A percentile compares a stretch with the other conserved stretches of the same genome.
Evolutionary conservation across 1,139 yeast species (phyloP).

Genomic region (Kluyveromyces marxianus): DNA sequence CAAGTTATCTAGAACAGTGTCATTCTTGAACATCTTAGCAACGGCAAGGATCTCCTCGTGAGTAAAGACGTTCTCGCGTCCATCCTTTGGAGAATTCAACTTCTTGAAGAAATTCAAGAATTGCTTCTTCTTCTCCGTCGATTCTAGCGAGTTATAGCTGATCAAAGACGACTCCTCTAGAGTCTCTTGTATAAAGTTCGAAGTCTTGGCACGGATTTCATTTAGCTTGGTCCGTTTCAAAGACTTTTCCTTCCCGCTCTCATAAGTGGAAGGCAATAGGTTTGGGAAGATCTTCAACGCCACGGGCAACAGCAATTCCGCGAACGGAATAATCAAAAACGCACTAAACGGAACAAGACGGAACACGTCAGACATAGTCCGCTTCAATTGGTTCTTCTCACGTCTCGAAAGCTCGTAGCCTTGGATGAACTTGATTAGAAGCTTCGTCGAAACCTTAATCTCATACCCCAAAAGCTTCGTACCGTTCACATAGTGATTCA

Average conservation of each 20-base stretch:
- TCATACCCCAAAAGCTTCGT: constrained; percentile 91
- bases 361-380: constrained; percentile 79
- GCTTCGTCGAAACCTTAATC: constrained; percentile 74
- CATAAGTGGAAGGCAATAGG: constrained; percentile 89
- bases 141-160: constrained; percentile 25
- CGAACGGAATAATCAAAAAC: constrained; percentile 87
- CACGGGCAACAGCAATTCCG: constrained; percentile 81
- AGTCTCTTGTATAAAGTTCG: constrained; percentile 74
- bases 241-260: constrained; percentile 64
- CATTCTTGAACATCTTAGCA: constrained; percentile 88
- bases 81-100: constrained; percentile 57
- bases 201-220: constrained; percentile 71
- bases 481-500: constrained; percentile 90
- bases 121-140: constrained; percentile 62
- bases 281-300: constrained; percentile 91
- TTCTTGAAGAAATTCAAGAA: constrained; percentile 75
- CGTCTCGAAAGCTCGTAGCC: constrained; percentile 94
- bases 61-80: constrained; percentile 54
- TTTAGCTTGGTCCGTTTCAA: constrained; percentile 61
- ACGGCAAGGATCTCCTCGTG: constrained; percentile 71
- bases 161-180: constrained; percentile 53
- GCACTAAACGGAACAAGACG: constrained; percentile 90
- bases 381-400: constrained; percentile 78
- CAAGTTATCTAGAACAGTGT: constrained; percentile 84
- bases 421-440: constrained; percentile 71